Evolutionary conservation across 768 basidiomycete genomes (phyloP).

Genomic region (Mycena vulgaris): DNA sequence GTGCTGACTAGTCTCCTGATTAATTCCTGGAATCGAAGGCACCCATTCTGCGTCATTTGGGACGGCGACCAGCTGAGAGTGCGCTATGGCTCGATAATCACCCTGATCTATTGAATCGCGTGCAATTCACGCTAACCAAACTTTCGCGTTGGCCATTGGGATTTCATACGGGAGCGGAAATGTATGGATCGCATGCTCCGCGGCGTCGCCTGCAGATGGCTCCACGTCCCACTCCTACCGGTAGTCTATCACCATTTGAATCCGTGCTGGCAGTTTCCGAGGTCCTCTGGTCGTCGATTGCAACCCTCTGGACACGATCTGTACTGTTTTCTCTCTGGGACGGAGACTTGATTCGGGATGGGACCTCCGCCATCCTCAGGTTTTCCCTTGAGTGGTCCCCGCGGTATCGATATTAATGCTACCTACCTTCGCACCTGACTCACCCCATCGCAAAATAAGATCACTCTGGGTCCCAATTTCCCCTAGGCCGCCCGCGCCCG

Average conservation of each 20-base stretch:
- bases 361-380: no score
- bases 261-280: constrained; percentile 12
- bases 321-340: no score
- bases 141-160: constrained; percentile 1
- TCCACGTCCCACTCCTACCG: background rate
- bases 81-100: constrained; percentile 14
- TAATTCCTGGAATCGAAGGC: constrained; percentile 16
- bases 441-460: no score
- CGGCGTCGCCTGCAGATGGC: background rate
- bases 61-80: constrained; percentile 1
- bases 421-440: no score
- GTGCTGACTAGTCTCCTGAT: constrained; percentile 10
- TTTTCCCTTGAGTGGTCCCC: no score
- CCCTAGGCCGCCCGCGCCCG: no score
- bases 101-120: constrained; percentile 10
- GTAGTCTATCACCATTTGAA: constrained; percentile 6
- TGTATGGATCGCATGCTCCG: constrained; percentile 20
- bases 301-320: background rate
- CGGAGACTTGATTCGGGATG: no score
- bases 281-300: background rate
- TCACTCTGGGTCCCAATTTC: no score
- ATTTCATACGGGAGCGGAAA: constrained; percentile 21
- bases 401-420: no score
- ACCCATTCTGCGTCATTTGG: background rate
- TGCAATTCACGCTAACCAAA: constrained; percentile 14